Evolutionary conservation across 306 rosid species (phyloP).

Genomic region (Hippophae gyantsensis): DNA sequence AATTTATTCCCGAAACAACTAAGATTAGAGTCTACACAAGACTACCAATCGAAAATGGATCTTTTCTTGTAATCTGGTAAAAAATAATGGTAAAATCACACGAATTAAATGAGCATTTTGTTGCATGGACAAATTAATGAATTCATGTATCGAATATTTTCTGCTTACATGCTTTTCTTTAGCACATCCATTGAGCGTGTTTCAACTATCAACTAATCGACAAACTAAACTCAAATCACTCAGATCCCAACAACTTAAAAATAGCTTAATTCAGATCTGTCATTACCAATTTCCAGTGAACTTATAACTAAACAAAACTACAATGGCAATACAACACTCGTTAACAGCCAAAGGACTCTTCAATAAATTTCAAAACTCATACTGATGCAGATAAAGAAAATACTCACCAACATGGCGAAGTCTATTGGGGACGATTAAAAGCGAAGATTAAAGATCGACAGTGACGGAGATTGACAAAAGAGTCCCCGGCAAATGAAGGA

Average conservation of each 20-base stretch:
- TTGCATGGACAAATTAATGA: no score
- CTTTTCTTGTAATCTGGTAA: no score
- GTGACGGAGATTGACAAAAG: not conserved
- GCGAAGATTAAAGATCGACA: not conserved
- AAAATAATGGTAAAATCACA: no score
- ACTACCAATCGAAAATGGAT: no score
- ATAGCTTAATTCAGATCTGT: conserved; percentile 7
- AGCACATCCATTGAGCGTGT: not conserved
- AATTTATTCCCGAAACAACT: no score
- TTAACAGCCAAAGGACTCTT: not conserved
- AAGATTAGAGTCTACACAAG: no score
- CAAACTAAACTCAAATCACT: not conserved
- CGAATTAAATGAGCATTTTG: no score
- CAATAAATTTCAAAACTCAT: not conserved
- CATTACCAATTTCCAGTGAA: not conserved
- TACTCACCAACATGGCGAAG: conserved; percentile 33
- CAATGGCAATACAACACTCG: not conserved
- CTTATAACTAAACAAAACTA: not conserved
- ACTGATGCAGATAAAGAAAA: not conserved
- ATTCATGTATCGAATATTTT: no score
- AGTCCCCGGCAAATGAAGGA: conserved; percentile 6
- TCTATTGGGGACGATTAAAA: conserved; percentile 1
- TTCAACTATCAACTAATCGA: not conserved
- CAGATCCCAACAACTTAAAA: not conserved
- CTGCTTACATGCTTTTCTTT: no score